Percentiles rank a stretch among this genome's conserved stretches.
Evolutionary conservation across 169 alveolate genomes (phyloP).

Genomic region (Eimeria falciformis): DNA sequence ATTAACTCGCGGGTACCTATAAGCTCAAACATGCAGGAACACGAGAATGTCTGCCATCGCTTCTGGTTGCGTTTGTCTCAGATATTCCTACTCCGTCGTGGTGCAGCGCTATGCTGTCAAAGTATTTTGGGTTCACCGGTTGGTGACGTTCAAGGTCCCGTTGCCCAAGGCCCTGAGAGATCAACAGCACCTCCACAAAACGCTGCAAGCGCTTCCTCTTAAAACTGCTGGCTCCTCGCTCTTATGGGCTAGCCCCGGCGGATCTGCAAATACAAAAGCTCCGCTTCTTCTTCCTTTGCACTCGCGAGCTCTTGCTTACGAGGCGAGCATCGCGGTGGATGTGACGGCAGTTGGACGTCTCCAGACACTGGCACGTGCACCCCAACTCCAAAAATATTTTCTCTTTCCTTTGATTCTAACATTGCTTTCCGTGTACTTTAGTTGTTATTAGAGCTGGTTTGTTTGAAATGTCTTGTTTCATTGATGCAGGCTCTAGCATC

Average conservation of each 20-base stretch:
- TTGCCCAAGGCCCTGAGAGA: slow-evolving; percentile 25
- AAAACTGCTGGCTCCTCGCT: no score
- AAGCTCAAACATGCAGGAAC: no score
- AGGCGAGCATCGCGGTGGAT: slow-evolving; percentile 13
- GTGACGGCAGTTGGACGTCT: background rate
- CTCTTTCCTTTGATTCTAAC: no score
- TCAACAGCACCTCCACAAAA: background rate
- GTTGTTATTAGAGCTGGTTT: no score
- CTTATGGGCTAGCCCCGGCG: background rate
- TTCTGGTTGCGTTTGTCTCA: background rate
- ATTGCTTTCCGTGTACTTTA: no score
- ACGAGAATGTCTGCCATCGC: no score
- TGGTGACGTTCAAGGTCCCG: background rate
- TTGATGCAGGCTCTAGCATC: no score
- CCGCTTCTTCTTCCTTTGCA: background rate
- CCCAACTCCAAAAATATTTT: background rate
- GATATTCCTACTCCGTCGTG: background rate
- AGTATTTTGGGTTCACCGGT: background rate
- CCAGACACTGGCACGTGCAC: slow-evolving; percentile 21
- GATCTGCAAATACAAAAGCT: background rate
- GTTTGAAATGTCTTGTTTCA: no score
- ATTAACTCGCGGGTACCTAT: no score
- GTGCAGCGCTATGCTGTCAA: background rate
- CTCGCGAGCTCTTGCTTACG: background rate
- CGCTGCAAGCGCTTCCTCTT: background rate